Percentiles rank a stretch among this genome's conserved stretches.
phyloP scores from a whole-genome alignment of 176 grass and related monocot species.

The Typha latifolia region DNA sequence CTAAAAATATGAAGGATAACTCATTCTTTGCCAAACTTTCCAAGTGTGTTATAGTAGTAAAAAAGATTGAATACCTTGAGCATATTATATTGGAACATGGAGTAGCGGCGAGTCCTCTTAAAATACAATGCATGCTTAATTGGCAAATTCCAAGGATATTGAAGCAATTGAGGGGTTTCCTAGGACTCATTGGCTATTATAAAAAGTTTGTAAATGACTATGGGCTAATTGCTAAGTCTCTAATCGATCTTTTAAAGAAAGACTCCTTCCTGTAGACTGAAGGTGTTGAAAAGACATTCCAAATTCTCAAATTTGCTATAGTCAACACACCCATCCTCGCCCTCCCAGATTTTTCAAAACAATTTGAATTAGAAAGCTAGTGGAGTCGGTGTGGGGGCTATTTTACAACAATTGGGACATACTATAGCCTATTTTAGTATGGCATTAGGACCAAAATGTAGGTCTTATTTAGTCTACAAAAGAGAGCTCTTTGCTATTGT shows the following conservation, averaged over 20 bases:
- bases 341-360: background rate
- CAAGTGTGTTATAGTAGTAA: no score
- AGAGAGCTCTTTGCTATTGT: background rate
- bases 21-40: no score
- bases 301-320: background rate
- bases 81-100: background rate
- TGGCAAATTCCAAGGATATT: background rate
- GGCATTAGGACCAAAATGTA: background rate
- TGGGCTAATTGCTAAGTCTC: background rate
- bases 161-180: background rate
- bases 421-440: background rate
- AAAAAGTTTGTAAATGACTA: conserved; percentile 2
- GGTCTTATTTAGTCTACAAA: background rate
- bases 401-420: background rate
- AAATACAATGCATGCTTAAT: no score
- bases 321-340: background rate
- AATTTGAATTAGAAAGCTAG: conserved; percentile 1
- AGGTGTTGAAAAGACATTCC: background rate
- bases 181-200: conserved; percentile 1
- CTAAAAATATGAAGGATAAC: no score
- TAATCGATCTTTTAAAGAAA: background rate
- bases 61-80: background rate
- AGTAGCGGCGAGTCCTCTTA: background rate
- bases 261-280: background rate
- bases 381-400: background rate